Evolutionary conservation across 2,329 filamentous ascomycete genomes (phyloP).

Genomic region (Fusarium luffae): DNA sequence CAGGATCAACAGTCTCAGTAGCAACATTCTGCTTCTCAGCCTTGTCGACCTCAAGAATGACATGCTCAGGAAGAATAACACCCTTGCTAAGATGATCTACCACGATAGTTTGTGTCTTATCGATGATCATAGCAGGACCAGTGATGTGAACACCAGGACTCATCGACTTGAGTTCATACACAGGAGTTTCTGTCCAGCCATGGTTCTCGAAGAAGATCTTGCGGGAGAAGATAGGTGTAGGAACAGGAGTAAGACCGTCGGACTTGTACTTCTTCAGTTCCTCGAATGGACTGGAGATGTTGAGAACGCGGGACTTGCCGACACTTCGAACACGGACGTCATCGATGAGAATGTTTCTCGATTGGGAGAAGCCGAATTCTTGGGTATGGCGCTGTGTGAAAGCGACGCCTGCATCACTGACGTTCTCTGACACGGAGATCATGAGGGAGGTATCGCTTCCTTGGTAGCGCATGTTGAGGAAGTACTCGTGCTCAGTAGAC

Average conservation of each 20-base stretch:
- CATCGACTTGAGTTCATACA: conserved; percentile 43
- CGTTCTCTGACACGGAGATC: conserved; percentile 45
- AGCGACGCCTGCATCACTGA: conserved; percentile 46
- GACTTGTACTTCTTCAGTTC: conserved; percentile 39
- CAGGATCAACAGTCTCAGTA: conserved; percentile 70
- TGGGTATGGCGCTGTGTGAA: conserved; percentile 53
- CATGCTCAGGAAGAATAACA: conserved; percentile 48
- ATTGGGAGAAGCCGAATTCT: conserved; percentile 56
- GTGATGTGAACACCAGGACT: conserved; percentile 33
- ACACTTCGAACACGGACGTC: conserved; percentile 56
- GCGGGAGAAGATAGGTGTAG: conserved; percentile 33
- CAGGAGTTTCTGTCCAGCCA: conserved; percentile 43
- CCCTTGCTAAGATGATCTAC: conserved; percentile 61
- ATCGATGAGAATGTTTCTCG: conserved; percentile 55
- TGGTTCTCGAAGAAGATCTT: conserved; percentile 44
- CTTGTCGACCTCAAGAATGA: conserved; percentile 50
- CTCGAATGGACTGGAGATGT: conserved; percentile 42
- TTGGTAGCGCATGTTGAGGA: conserved; percentile 58
- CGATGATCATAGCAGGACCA: conserved; percentile 78
- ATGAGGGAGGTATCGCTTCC: conserved; percentile 58
- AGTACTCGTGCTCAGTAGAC: conserved; percentile 57
- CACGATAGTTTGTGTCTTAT: conserved; percentile 79
- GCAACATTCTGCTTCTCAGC: conserved; percentile 27
- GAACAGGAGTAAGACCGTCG: conserved; percentile 7
- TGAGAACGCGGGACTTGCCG: conserved; percentile 42